Evolutionary conservation across 2,329 filamentous ascomycete genomes (phyloP).

Genomic region (Berkeleyomyces basicola): DNA sequence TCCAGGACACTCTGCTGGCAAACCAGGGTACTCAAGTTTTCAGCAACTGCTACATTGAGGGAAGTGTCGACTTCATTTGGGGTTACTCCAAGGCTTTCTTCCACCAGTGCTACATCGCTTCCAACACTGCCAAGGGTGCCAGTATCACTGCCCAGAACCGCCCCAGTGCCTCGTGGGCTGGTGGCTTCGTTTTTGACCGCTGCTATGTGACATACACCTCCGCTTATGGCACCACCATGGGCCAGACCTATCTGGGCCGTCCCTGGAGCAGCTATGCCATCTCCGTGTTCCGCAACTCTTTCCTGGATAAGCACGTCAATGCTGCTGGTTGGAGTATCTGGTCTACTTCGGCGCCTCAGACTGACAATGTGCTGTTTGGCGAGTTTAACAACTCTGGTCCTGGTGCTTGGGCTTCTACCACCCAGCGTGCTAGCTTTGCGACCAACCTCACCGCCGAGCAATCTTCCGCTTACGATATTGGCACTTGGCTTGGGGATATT

Average conservation of each 20-base stretch:
- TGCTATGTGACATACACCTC: slow-evolving; percentile 15
- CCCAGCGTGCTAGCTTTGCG: slow-evolving; percentile 31
- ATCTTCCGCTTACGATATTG: slow-evolving; percentile 19
- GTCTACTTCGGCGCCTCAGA: slow-evolving; percentile 31
- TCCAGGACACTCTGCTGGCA: slow-evolving; percentile 33
- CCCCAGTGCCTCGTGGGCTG: slow-evolving; percentile 18
- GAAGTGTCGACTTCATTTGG: slow-evolving; percentile 28
- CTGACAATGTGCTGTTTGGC: slow-evolving; percentile 35
- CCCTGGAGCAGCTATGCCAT: slow-evolving; percentile 31
- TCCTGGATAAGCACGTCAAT: slow-evolving; percentile 40
- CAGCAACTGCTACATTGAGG: slow-evolving; percentile 26
- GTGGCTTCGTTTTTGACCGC: slow-evolving; percentile 21
- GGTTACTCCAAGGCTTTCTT: slow-evolving; percentile 23
- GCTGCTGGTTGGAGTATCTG: slow-evolving; percentile 40
- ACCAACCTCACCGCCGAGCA: slow-evolving; percentile 19
- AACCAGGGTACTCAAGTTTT: slow-evolving; percentile 32
- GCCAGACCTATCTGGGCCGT: slow-evolving; percentile 31
- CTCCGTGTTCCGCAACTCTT: slow-evolving; percentile 32
- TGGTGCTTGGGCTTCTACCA: slow-evolving; percentile 28
- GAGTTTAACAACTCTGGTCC: slow-evolving; percentile 44
- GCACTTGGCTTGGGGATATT: slow-evolving; percentile 24
- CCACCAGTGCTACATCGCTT: slow-evolving; percentile 24
- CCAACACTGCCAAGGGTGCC: slow-evolving; percentile 19
- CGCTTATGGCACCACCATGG: slow-evolving; percentile 14
- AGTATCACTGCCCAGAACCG: slow-evolving; percentile 22